A percentile compares a stretch with the other conserved stretches of the same genome.
Conservation (phyloP, 2,329 filamentous ascomycete species). For the Paecilomyces formosus region DNA sequence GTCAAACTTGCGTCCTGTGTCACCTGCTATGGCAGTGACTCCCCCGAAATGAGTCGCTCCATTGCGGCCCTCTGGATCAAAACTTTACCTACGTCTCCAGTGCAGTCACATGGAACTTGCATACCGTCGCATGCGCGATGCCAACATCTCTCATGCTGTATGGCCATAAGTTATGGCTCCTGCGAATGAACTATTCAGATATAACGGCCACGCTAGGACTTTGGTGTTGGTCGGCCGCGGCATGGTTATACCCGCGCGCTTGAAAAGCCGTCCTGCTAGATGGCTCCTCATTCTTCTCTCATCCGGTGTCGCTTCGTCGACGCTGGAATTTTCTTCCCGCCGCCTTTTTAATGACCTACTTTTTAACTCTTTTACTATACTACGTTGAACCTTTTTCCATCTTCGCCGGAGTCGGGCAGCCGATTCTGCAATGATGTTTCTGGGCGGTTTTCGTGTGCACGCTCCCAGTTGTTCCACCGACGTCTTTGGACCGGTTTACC, state of each 20-base stretch:
- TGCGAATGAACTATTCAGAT: background rate
- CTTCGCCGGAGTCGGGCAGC: background rate
- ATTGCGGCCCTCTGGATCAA: background rate
- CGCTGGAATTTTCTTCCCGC: background rate
- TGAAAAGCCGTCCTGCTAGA: background rate
- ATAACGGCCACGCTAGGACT: background rate
- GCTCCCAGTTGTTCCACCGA: background rate
- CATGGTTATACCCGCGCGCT: background rate
- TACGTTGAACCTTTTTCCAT: background rate
- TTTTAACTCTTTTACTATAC: background rate
- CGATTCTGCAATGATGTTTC: conserved; percentile 5
- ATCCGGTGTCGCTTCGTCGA: background rate
- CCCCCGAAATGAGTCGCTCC: conserved; percentile 21
- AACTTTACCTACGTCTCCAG: background rate
- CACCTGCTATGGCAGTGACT: conserved; percentile 26
- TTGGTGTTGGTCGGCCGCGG: background rate
- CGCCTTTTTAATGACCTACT: background rate
- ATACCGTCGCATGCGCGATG: background rate
- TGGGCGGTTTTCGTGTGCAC: conserved; percentile 7
- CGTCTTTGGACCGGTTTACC: conserved; percentile 5
- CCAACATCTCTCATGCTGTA: background rate
- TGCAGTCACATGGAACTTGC: background rate
- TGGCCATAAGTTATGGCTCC: background rate
- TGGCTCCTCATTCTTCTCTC: background rate
- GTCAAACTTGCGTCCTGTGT: conserved; percentile 21